A percentile compares a stretch with the other conserved stretches of the same genome.
These are phyloP conservation scores for Boletus reticulatus DNA, from an alignment of 768 basidiomycete species.

Conservation along the genomic window DNA sequence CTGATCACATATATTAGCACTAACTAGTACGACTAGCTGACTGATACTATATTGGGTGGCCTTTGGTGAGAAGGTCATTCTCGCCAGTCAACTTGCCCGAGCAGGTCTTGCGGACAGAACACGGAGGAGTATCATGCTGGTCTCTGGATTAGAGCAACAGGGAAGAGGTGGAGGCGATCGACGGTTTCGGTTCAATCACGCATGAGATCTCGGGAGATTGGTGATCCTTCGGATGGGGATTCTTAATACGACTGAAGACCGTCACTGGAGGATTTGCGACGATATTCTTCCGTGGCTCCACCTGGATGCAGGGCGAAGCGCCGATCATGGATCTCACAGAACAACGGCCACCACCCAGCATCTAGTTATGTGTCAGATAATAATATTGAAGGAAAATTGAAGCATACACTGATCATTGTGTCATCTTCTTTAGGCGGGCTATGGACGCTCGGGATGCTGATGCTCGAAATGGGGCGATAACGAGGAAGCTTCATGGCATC, in stretches of 20 bases:
- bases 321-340: constrained; percentile 67
- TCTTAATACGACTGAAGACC: constrained; percentile 38
- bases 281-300: constrained; percentile 60
- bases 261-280: constrained; percentile 23
- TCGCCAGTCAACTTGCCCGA: too few species aligned
- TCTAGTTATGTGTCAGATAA: constrained; percentile 39
- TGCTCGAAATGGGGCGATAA: constrained; percentile 63
- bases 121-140: too few species aligned
- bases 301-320: constrained; percentile 66
- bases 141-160: too few species aligned
- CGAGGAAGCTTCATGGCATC: constrained; percentile 43
- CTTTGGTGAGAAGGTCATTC: too few species aligned
- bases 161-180: constrained; percentile 64
- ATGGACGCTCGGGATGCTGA: constrained; percentile 49
- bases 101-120: too few species aligned
- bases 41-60: too few species aligned
- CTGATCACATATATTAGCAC: too few species aligned
- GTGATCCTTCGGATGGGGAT: constrained; percentile 3
- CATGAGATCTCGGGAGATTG: constrained; percentile 44
- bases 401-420: constrained; percentile 74
- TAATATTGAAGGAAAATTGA: background rate
- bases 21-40: too few species aligned
- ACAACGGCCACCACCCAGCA: constrained; percentile 74
- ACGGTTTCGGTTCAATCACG: constrained; percentile 56
- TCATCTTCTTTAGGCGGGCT: constrained; percentile 67